Base-by-base conservation (phyloP, 768 basidiomycete genomes). In the Phanerochaete sordida region DNA sequence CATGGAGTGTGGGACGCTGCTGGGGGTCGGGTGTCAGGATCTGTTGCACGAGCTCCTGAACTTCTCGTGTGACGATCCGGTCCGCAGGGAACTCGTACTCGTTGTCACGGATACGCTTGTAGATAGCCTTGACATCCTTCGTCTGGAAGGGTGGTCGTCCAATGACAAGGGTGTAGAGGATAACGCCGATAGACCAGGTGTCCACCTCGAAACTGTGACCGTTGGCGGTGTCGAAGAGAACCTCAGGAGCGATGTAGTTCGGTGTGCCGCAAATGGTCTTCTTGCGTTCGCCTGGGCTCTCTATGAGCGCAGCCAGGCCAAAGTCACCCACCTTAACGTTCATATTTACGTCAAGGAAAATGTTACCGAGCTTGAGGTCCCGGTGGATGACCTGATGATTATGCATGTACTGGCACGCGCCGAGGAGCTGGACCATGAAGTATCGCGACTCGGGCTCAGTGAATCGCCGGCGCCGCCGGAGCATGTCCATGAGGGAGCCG, bases 201-300 rank as follows among this genome's bases (percentile, higher is more conserved):
- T 99, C 96, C 28, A 98, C 96, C 76, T 99, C 97, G 65, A 97
- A 99, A 70, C 92, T 95, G 74, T 99, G 96, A 1, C 96, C 95
- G 64, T 94, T 95, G 19, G 87, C 92, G 26, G 90, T 93, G 71
- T 98, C 95, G 71, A 96, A 97, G 65, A 99, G 77, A 24, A 98
- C 95, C 70, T 98, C 96, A 0, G 97, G 97, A 0, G 97, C 96
- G 63, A 99, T 98, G 71, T 99, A 98, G 71, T 99, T 98, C 1
- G 96, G 97, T 0, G 96, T 99, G 1, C 96, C 96, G 65, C 97
- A 98, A 49, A 98, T 97, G 0, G 96, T 99, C 85, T 98, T 98
- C 82, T 98, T 97, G 69, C 96, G 78, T 73, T 98, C 96, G 0
- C 96, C 96, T 12, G 91, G 92, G 70, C 86, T 95, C 77, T 98